These are phyloP conservation scores for Tylopilus intermedius DNA, from an alignment of 768 basidiomycete genomes.

Conservation along the genomic window DNA sequence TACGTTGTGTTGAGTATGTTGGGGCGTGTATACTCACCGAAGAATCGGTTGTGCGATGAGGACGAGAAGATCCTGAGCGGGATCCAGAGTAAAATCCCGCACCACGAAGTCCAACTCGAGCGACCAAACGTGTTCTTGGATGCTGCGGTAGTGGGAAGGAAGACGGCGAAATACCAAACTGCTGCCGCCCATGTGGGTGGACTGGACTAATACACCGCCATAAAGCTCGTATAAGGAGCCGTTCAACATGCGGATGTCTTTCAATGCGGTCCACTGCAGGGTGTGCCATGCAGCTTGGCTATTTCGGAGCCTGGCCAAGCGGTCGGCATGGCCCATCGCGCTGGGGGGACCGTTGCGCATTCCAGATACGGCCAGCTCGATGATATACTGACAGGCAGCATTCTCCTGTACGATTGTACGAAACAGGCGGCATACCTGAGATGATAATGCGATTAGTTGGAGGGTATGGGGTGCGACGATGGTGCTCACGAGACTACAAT, in stretches of 20 bases:
- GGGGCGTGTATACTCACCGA: slow-evolving; percentile 27
- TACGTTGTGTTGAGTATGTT: neutral
- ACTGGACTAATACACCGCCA: slow-evolving; percentile 52
- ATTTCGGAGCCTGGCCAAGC: slow-evolving; percentile 36
- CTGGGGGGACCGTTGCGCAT: slow-evolving; percentile 37
- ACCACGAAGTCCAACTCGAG: slow-evolving; percentile 34
- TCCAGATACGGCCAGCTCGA: slow-evolving; percentile 44
- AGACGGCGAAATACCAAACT: slow-evolving; percentile 43
- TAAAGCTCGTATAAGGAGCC: slow-evolving; percentile 55
- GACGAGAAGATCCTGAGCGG: slow-evolving; percentile 60
- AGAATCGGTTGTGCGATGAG: slow-evolving; percentile 37
- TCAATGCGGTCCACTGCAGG: slow-evolving; percentile 32
- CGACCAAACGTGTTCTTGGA: slow-evolving; percentile 43
- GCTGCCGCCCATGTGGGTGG: slow-evolving; percentile 16
- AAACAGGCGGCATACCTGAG: slow-evolving; percentile 35
- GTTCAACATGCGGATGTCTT: slow-evolving; percentile 35
- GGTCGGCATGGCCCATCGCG: slow-evolving; percentile 26
- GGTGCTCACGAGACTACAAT: slow-evolving; percentile 26
- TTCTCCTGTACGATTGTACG: slow-evolving; percentile 25
- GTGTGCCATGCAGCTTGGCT: slow-evolving; percentile 38
- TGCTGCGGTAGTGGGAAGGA: slow-evolving; percentile 45
- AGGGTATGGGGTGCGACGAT: neutral
- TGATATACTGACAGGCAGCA: slow-evolving; percentile 36
- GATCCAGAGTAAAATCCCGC: slow-evolving; percentile 63
- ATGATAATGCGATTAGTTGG: neutral